Base-by-base conservation (phyloP, 148 eudicot genomes). In the Fagopyrum tataricum region DNA sequence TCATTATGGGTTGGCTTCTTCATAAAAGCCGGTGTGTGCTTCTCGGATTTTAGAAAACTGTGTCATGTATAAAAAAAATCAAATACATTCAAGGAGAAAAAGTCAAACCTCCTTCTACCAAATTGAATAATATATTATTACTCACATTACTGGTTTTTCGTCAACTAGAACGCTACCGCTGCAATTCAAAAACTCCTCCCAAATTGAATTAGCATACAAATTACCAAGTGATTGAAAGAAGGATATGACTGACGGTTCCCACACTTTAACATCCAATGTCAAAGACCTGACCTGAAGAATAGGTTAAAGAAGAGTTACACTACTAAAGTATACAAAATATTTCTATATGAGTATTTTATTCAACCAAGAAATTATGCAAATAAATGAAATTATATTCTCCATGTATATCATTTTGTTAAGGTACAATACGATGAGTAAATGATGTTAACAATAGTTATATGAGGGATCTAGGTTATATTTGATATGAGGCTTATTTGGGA, bases 221-320 rank as follows among this genome's bases (percentile, higher is more conserved):
- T 95, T 95, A 71, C 98, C 98, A 71, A 95, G 73, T 52, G 97
- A 84, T 81, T 87, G 96, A 81, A 91, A 91, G 82, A 91, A 73
- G 62, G 79, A 73, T 79, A 95, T 88, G 67, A 95, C 88, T 68
- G 97, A 88, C 75, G 96, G 97, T 78, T 95, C 98, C 98, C 98
- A 95, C 71, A 90, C 98, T 83, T 87, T 90, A 31, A 95, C 98
- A 81, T 95, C 98, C 82, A 95, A 84, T 42, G 91, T 81, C 66
- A 95, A 79, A 31, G 98, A 95, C 78, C 98, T 85, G 48, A 95
- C 97, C 98, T 94, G 87, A 79, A 81, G 73, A 44, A 48, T 13
- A 69, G 53, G 74, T 49, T 13, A 8, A 42, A 64, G 8, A 15
- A 14, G 44, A 62, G 18, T 64, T 31, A 64, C 37, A 20, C n/a